Evolutionary conservation across 2,329 filamentous ascomycete genomes (phyloP), one percentile per base, ranked within the genome.

Genomic region (Ascochyta lentis): DNA sequence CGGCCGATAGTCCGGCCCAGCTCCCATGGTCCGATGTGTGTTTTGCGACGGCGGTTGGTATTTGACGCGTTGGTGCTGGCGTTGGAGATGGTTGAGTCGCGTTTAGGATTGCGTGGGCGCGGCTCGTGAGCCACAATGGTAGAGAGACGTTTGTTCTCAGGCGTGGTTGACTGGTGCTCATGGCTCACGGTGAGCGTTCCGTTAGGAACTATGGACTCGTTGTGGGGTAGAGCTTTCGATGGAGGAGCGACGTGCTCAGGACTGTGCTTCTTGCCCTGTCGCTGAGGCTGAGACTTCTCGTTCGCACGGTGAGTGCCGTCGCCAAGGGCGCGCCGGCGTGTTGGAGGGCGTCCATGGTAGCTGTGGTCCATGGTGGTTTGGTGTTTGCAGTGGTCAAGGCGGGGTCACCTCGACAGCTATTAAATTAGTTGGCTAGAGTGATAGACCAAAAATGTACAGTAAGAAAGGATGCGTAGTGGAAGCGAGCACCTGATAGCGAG

Each of bases 21-120:
- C 63, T 94, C 88, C 95, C 95, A 99, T 63, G 94, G 94, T 0
- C 95, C 95, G 67, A 99, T 91, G 67, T 92, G 89, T 10, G 89
- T 91, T 77, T 87, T 87, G 41, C 83, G 78, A 59, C 83, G 81
- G 5, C 81, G 79, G 49, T 68, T 72, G 49, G 80, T 81, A 26
- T 70, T 72, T 3, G 80, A 83, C 4, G 81, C 83, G 44, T 81
- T 78, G 2, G 83, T 83, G 6, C 84, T 87, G 0, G 80, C 76
- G 2, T 81, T 84, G 1, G 85, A 86, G 34, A 85, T 78, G 5
- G 81, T 78, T 0, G 83, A 81, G 63, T 80, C 73, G 43, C 80
- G 77, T 64, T 76, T 76, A 13, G 70, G 44, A 45, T 85, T 85
- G 23, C 79, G 80, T 19, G 80, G 77, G 13, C 76, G 73, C 23